These are phyloP conservation scores for Pyricularia pennisetigena DNA, from an alignment of 2,329 filamentous ascomycete species.

Conservation along the genomic window DNA sequence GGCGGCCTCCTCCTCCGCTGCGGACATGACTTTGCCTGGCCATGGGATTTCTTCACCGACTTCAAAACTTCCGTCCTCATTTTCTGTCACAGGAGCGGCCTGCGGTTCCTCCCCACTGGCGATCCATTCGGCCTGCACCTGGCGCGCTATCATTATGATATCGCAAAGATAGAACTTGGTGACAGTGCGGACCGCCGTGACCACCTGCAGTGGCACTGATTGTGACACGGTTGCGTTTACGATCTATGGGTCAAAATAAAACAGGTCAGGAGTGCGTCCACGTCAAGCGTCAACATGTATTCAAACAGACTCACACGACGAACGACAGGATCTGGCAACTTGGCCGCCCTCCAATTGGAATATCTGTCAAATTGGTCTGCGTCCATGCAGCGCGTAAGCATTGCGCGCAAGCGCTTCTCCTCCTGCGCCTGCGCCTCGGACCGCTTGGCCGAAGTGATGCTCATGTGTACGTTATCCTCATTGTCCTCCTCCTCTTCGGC, in stretches of 20 bases:
- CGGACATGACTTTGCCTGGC: constrained; percentile 14
- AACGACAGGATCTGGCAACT: constrained; percentile 58
- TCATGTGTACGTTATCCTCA: constrained; percentile 21
- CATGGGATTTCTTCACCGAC: constrained; percentile 19
- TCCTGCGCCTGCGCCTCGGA: constrained; percentile 47
- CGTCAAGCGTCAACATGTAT: too few relatives aligned
- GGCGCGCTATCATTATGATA: constrained; percentile 61
- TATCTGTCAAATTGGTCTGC: constrained; percentile 59
- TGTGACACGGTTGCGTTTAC: constrained; percentile 76
- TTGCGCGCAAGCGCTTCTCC: constrained; percentile 51
- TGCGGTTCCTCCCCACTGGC: constrained; percentile 46
- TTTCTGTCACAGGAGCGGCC: constrained; percentile 35
- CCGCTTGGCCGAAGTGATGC: constrained; percentile 19
- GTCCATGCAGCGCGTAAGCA: constrained; percentile 57
- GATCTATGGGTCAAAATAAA: constrained; percentile 32
- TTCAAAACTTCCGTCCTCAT: neutral
- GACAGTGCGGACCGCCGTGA: constrained; percentile 65
- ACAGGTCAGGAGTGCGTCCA: neutral
- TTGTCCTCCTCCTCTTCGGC: constrained; percentile 42
- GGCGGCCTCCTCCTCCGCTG: constrained; percentile 13
- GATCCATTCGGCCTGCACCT: constrained; percentile 64
- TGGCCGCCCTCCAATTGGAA: constrained; percentile 60
- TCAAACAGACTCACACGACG: constrained; percentile 43
- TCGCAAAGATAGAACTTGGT: constrained; percentile 71
- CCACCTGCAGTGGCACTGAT: constrained; percentile 63